Evolutionary conservation across 805 yeast genomes (phyloP), one percentile per base, ranked within the genome.

Genomic region (Ogataea glucozyma): DNA sequence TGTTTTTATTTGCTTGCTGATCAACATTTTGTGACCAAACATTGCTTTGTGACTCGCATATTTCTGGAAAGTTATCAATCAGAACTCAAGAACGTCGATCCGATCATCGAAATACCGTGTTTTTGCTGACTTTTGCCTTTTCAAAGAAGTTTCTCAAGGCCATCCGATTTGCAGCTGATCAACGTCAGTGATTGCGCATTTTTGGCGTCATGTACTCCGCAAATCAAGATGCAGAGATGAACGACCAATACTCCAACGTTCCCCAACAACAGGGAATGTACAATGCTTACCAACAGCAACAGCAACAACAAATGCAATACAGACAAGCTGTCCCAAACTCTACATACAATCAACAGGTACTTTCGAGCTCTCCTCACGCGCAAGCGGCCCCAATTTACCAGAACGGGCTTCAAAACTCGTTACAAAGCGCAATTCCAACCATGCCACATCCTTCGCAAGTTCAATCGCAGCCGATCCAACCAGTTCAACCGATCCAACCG

Each of bases 271-370:
- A 48, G 31, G 46, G 46, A 17, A 33, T 48, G 34, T 39, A 45
- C 26, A 37, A 41, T 32, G 23, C 35, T 36, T 42, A 35, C 24
- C 71, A 63, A 53, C 58, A 30, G 38, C 59, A 56, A 39, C 59
- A 58, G 20, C 66, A 61, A 10, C 70, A 62, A 38, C 64, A 62
- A 26, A 61, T 52, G 26, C 62, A 50, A 34, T 62, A 58, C 19
- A 29, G 47, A 52, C 40, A 45, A 42, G 24, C 29, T 14, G 26
- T 33, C 8, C 17, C 38, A 19, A 26, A 22, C 29, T 30, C 43
- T 26, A 36, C 34, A 9, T 40, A 27, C 38, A 24, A n/a, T n/a
- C 40, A 32, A 13, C 48, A 41, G 31, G 35, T 32, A 12, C 4
- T 36, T 8, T 36, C 46, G 24, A 23, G 30, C 17, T 35, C 53